These are phyloP conservation scores for Wickerhamiella qilinensis DNA, from an alignment of 805 yeast species.

Conservation along the genomic window DNA sequence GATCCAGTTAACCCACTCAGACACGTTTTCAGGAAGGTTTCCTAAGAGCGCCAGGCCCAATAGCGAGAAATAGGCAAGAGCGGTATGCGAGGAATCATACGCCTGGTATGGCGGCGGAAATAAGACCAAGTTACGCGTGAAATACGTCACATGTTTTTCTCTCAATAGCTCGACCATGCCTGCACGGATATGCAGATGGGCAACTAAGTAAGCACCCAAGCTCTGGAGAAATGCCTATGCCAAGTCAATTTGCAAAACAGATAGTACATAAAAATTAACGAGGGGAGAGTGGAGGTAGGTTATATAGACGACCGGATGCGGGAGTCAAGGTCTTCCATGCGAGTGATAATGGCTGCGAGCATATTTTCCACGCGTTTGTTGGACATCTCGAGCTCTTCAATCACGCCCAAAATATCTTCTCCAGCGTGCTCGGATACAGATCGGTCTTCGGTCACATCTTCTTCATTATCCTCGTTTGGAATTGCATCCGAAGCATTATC, in stretches of 20 bases:
- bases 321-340: neutral
- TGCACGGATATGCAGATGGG: no score
- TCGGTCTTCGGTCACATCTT: neutral
- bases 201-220: no score
- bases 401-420: slow-evolving; percentile 1
- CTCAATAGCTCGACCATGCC: neutral
- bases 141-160: slow-evolving; percentile 5
- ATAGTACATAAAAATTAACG: neutral
- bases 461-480: neutral
- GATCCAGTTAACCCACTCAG: slow-evolving; percentile 26
- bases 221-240: no score
- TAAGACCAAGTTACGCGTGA: slow-evolving; percentile 10
- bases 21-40: neutral
- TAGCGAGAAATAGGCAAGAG: slow-evolving; percentile 12
- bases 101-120: slow-evolving; percentile 9
- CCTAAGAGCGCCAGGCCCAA: slow-evolving; percentile 9
- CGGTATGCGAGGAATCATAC: slow-evolving; percentile 12
- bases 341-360: slow-evolving; percentile 1
- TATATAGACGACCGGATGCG: neutral
- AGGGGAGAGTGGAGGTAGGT: neutral
- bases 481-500: neutral
- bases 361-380: slow-evolving; percentile 4
- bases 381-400: slow-evolving; percentile 4
- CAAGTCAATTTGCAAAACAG: no score
- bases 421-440: slow-evolving; percentile 1